A percentile compares a stretch with the other conserved stretches of the same genome.
phyloP scores from a whole-genome alignment of 768 basidiomycete species.

The Lepiota brunneoincarnata region DNA sequence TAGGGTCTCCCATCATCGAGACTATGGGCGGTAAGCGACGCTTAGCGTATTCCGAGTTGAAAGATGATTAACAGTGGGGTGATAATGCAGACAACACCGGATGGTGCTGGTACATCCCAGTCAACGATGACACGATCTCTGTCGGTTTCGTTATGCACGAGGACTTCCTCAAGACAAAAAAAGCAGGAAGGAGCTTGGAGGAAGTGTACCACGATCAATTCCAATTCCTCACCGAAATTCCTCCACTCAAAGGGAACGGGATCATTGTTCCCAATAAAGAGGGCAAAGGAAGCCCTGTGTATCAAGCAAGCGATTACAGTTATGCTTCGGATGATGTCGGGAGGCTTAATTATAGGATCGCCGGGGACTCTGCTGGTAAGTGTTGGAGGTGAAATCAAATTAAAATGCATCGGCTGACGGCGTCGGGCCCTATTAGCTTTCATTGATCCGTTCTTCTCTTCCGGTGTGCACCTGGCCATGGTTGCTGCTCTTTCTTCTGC shows the following conservation, averaged over 20 bases:
- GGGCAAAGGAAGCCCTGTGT: conserved; percentile 21
- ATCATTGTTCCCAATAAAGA: conserved; percentile 17
- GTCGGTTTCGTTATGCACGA: conserved; percentile 49
- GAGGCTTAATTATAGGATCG: conserved; percentile 32
- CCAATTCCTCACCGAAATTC: conserved; percentile 28
- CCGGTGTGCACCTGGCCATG: conserved; percentile 39
- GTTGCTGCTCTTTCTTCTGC: conserved; percentile 36
- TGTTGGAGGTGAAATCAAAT: not conserved
- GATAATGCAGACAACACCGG: conserved; percentile 52
- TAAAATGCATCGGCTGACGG: not conserved
- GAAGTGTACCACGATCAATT: conserved; percentile 30
- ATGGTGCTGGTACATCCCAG: conserved; percentile 57
- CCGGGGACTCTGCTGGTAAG: conserved; percentile 41
- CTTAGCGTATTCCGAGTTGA: no score
- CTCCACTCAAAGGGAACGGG: conserved; percentile 25
- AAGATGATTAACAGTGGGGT: conserved; percentile 14
- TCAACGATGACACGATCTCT: conserved; percentile 47
- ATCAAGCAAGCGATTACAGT: conserved; percentile 33
- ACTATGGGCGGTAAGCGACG: conserved; percentile 45
- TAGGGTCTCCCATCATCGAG: conserved; percentile 29
- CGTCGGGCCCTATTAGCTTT: conserved; percentile 31
- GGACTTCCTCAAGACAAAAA: conserved; percentile 24
- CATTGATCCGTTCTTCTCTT: conserved; percentile 44
- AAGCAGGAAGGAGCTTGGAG: conserved; percentile 16
- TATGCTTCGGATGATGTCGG: conserved; percentile 34